A percentile compares a stretch with the other conserved stretches of the same genome.
Conservation (phyloP, 768 basidiomycete species). For the Russula griseocarnosa region DNA sequence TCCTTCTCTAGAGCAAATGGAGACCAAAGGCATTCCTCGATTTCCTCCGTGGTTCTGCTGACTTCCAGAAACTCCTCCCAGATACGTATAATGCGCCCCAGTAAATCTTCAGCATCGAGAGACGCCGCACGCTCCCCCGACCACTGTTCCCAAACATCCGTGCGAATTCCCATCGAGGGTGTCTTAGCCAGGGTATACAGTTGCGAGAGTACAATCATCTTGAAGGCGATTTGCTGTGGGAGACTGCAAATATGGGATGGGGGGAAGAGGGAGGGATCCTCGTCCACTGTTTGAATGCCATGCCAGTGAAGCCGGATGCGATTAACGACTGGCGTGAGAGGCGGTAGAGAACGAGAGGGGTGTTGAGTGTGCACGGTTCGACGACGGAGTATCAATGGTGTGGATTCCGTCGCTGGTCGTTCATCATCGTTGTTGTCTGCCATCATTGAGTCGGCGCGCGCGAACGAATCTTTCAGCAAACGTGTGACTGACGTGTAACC, state of each 20-base stretch:
- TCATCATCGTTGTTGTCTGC: slow-evolving; percentile 5
- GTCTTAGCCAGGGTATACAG: slow-evolving; percentile 21
- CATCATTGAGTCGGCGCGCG: neutral
- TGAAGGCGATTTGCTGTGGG: slow-evolving; percentile 18
- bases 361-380: neutral
- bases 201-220: slow-evolving; percentile 31
- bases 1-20: slow-evolving; percentile 38
- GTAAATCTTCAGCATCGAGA: slow-evolving; percentile 35
- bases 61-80: slow-evolving; percentile 46
- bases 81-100: slow-evolving; percentile 35
- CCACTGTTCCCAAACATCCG: slow-evolving; percentile 47
- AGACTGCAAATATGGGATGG: neutral
- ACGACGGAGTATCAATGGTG: slow-evolving; percentile 17
- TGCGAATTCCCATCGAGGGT: neutral
- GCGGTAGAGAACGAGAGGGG: neutral
- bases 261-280: slow-evolving; percentile 8
- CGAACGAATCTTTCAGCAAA: neutral
- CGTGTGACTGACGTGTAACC: neutral
- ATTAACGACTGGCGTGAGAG: slow-evolving; percentile 23
- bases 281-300: slow-evolving; percentile 17
- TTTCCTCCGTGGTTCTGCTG: slow-evolving; percentile 40
- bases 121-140: slow-evolving; percentile 32
- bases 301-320: slow-evolving; percentile 30
- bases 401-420: slow-evolving; percentile 23
- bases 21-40: slow-evolving; percentile 50